Evolutionary conservation across 1,284 basidiomycete species (phyloP).

Genomic region (Marasmius sp.): DNA sequence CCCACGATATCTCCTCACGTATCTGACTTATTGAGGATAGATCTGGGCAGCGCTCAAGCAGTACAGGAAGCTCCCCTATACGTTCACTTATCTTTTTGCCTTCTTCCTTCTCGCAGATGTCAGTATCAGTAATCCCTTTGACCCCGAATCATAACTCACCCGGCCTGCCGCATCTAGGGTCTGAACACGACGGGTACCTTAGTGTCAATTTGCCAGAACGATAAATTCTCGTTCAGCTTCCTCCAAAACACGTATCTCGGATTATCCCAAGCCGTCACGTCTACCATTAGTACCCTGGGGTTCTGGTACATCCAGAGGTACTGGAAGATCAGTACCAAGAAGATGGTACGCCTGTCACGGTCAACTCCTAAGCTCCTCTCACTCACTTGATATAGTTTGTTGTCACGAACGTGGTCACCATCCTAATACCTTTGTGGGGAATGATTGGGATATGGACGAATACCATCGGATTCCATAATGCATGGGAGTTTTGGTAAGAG

Average conservation of each 20-base stretch:
- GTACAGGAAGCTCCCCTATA: constrained; percentile 72
- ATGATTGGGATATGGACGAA: constrained; percentile 84
- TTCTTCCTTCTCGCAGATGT: constrained; percentile 81
- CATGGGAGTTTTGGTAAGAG: constrained; percentile 78
- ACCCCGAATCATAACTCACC: neutral
- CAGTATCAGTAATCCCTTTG: constrained; percentile 18
- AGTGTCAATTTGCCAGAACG: constrained; percentile 75
- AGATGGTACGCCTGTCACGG: constrained; percentile 50
- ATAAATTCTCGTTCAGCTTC: constrained; percentile 73
- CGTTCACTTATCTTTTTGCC: constrained; percentile 72
- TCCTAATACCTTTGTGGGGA: constrained; percentile 83
- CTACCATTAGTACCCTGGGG: constrained; percentile 66
- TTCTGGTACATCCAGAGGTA: constrained; percentile 83
- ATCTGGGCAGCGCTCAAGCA: constrained; percentile 71
- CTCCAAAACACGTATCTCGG: constrained; percentile 78
- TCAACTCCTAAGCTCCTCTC: neutral
- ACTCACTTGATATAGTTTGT: constrained; percentile 51
- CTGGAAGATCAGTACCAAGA: constrained; percentile 76
- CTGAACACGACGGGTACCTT: constrained; percentile 79
- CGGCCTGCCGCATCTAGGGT: constrained; percentile 41
- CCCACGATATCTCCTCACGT: neutral
- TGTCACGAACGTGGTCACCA: constrained; percentile 74
- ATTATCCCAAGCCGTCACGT: constrained; percentile 70
- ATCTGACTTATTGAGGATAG: constrained; percentile 27
- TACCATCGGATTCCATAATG: constrained; percentile 79